Evolutionary conservation across 2,329 filamentous ascomycete genomes (phyloP).

Genomic region (Ophiostoma sp.): DNA sequence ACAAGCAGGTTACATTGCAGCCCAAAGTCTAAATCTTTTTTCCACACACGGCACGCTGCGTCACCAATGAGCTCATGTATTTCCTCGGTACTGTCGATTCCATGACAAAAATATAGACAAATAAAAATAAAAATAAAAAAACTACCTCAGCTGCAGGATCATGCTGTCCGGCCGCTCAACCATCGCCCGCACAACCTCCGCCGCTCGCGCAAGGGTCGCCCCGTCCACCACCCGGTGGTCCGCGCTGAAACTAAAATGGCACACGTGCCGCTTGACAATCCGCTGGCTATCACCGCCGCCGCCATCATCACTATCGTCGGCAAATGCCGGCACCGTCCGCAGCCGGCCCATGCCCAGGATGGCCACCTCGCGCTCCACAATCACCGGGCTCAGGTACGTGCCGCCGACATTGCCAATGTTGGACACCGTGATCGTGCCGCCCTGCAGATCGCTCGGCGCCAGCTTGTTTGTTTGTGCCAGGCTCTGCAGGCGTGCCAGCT

Average conservation of each 20-base stretch:
- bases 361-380: constrained; percentile 84
- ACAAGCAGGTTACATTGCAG: constrained; percentile 1
- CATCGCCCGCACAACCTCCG: constrained; percentile 69
- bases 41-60: background rate
- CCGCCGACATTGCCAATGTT: constrained; percentile 96
- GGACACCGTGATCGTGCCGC: constrained; percentile 90
- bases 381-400: constrained; percentile 83
- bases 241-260: constrained; percentile 93
- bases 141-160: constrained; percentile 70
- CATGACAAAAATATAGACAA: no score
- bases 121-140: no score
- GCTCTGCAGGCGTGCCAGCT: constrained; percentile 66
- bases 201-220: constrained; percentile 87
- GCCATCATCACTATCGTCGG: constrained; percentile 47
- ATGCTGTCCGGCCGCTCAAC: constrained; percentile 84
- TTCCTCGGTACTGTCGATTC: no score
- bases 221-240: constrained; percentile 94
- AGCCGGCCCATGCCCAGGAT: constrained; percentile 85
- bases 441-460: constrained; percentile 66
- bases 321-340: constrained; percentile 75
- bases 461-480: constrained; percentile 73
- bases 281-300: constrained; percentile 52
- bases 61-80: constrained; percentile 1
- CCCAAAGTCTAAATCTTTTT: background rate
- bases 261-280: constrained; percentile 70